Evolutionary conservation across 1,284 basidiomycete genomes (phyloP).

Genomic region (Irpex lacteus): DNA sequence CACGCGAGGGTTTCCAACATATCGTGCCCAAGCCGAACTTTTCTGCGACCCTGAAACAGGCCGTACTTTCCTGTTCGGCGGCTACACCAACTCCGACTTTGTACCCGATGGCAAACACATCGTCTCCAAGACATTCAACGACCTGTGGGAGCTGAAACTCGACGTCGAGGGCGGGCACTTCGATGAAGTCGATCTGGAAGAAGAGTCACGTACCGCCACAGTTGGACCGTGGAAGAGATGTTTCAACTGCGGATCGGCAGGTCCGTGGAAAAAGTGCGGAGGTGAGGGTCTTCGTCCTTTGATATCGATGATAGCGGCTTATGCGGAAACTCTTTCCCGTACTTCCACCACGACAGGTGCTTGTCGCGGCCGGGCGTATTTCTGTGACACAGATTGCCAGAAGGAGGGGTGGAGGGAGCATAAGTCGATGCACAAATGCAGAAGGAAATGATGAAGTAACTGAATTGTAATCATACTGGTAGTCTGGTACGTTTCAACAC

Average conservation of each 20-base stretch:
- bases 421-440: conserved; percentile 25
- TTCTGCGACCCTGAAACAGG: conserved; percentile 33
- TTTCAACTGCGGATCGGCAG: conserved; percentile 36
- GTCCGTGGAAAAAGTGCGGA: conserved; percentile 39
- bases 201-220: conserved; percentile 35
- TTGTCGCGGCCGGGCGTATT: conserved; percentile 26
- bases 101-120: conserved; percentile 30
- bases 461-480: not conserved
- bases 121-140: conserved; percentile 32
- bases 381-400: conserved; percentile 27
- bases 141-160: conserved; percentile 39
- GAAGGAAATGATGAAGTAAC: conserved; percentile 8
- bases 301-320: not conserved
- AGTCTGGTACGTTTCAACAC: not conserved
- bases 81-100: conserved; percentile 36
- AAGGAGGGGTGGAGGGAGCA: conserved; percentile 31
- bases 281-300: conserved; percentile 22
- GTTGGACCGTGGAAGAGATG: conserved; percentile 42
- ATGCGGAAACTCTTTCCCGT: not conserved
- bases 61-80: conserved; percentile 36
- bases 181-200: conserved; percentile 33
- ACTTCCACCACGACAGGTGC: conserved; percentile 16
- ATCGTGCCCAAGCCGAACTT: conserved; percentile 29
- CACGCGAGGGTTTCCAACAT: conserved; percentile 33
- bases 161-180: conserved; percentile 36